These are phyloP conservation scores for Tolypocladium ovalisporum DNA, from an alignment of 2,329 filamentous ascomycete species.

Conservation along the genomic window DNA sequence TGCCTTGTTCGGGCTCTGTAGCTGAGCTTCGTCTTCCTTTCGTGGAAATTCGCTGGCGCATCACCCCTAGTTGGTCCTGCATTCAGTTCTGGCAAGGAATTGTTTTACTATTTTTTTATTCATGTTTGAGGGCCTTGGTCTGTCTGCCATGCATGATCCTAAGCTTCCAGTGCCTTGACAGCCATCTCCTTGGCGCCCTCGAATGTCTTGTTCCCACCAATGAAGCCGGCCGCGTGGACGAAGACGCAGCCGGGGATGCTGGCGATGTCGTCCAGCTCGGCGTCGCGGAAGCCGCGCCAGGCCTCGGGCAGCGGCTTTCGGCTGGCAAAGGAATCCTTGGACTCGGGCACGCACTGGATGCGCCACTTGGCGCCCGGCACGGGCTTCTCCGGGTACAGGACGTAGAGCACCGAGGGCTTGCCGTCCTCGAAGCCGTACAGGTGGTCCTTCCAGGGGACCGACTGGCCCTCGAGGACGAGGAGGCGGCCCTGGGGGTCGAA, in stretches of 20 bases:
- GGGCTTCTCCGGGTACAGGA: slow-evolving; percentile 80
- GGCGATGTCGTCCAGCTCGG: slow-evolving; percentile 63
- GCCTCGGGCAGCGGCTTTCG: slow-evolving; percentile 81
- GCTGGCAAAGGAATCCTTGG: slow-evolving; percentile 80
- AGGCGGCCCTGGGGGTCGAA: slow-evolving; percentile 68
- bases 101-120: not conserved
- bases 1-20: not conserved
- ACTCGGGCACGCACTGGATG: slow-evolving; percentile 80
- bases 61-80: not conserved
- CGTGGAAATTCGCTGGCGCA: not conserved
- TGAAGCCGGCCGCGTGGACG: slow-evolving; percentile 90
- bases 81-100: not conserved
- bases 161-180: slow-evolving; percentile 52
- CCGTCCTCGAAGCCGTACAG: slow-evolving; percentile 73
- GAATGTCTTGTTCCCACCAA: slow-evolving; percentile 87
- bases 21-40: not conserved
- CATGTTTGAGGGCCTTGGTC: not conserved
- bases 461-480: slow-evolving; percentile 65
- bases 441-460: slow-evolving; percentile 94
- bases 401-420: slow-evolving; percentile 59
- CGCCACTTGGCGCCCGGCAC: slow-evolving; percentile 76
- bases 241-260: slow-evolving; percentile 73
- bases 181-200: slow-evolving; percentile 85
- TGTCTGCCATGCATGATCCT: not conserved
- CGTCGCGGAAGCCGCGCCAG: slow-evolving; percentile 86